Conservation (phyloP, 148 eudicot species). For the Fagopyrum esculentum region DNA sequence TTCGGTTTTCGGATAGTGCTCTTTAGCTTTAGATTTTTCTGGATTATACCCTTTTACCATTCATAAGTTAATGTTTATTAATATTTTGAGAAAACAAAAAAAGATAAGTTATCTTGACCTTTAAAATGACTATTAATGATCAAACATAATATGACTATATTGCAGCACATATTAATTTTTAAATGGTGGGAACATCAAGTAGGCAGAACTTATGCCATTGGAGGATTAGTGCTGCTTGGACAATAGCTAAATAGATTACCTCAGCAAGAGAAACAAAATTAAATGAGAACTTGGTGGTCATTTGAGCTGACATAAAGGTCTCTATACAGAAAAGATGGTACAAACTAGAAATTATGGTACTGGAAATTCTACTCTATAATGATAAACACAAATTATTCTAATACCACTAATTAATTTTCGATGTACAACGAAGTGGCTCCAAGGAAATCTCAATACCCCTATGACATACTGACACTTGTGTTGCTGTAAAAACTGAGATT, state of each 20-base stretch:
- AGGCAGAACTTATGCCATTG: background rate
- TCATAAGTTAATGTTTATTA: no score
- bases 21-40: no score
- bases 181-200: constrained; percentile 3
- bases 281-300: background rate
- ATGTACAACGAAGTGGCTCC: background rate
- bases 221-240: constrained; percentile 7
- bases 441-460: background rate
- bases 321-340: constrained; percentile 1
- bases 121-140: background rate
- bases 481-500: background rate
- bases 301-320: constrained; percentile 6
- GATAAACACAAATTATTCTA: background rate
- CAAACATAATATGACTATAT: background rate
- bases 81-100: no score
- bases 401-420: background rate
- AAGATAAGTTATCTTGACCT: no score
- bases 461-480: background rate
- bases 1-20: no score
- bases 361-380: background rate
- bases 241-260: background rate
- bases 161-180: background rate
- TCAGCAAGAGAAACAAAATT: background rate
- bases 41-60: no score
- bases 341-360: background rate